Base-by-base conservation (phyloP, 768 basidiomycete species). In the Tulasnella sp. region DNA sequence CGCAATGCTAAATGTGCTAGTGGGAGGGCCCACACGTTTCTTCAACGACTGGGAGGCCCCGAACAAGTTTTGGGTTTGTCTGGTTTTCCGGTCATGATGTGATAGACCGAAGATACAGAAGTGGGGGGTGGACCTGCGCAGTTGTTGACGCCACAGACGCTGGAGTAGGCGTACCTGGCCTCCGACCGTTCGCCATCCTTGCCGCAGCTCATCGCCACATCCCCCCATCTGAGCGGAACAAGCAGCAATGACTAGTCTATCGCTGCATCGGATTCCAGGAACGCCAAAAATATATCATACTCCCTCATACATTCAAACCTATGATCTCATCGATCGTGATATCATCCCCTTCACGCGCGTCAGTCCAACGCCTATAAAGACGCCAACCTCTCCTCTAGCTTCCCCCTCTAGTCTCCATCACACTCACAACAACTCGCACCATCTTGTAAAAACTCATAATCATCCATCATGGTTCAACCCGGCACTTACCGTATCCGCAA, bases 401-500 rank as follows among this genome's bases (percentile, higher is more conserved):
- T n/a, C 34, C 39, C 34, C 68, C 36, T 36, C 68, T 37, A n/a
- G 7, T 17, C 64, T 36, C 31, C 68, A 17, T 69, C 68, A 69
- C 31, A 36, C 68, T 31, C 68, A 19, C 34, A 69, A 7, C 39
- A 29, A 36, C 68, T 69, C 68, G 11, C 14, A n/a, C n/a, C 4
- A 64, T 25, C 58, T 34, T 31, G 25, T 34, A 29, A 64, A 25
- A 8, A 17, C 42, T 64, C 71, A 42, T 14, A 67, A 34, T 45
- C 72, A 15, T 19, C 29, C 45, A 58, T 37, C 34, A 74, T 74
- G 73, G 19, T 67, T 31, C 73, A 52, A 40, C 49, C 42, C 14
- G 73, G 54, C 9, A 19, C 34, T 64, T 67, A 74, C 25, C 73
- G 73, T 40, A 3, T 67, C 34, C 42, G 52, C 36, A 74, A 74